Base-by-base conservation (phyloP, 352 stramenopile genomes). In the Phytophthora ohioensis region DNA sequence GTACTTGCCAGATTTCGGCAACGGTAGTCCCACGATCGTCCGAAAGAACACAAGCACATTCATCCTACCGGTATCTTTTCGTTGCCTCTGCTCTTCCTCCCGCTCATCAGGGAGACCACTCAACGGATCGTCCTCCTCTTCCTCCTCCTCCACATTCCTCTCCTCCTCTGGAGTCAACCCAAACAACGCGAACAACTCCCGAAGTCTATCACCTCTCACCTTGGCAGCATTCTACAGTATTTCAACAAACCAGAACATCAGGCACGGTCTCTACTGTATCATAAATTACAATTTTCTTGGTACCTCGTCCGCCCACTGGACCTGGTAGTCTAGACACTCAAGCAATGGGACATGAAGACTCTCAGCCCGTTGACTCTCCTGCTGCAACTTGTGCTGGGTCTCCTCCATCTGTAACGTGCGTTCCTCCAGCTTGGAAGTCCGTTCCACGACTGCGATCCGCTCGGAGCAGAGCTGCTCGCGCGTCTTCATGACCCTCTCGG, bases 111-210 rank as follows among this genome's bases (percentile, higher is more conserved):
- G 59, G 5, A 77, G 63, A n/a, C 47, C 38, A 60, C 59, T 69
- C 36, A 76, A 63, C 17, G 51, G 56, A 43, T 80, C 72, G 4
- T 75, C 65, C 17, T 75, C 55, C 13, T 72, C 47, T n/a, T 72
- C 55, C 8, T 64, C 46, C 9, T 60, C 49, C 7, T 69, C 58
- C 32, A 41, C 13, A 39, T 30, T 48, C 17, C 4, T 47, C 35
- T 73, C 64, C 7, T 75, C 60, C 27, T 80, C 73, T 5, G 73
- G 68, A 32, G 41, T 69, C 32, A 80, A 56, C 1, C 63, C 74
- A 69, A 94, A 91, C n/a, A 92, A 64, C 17, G 60, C 74, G 54
- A 93, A 94, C 32, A 94, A 53, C 66, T 92, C 82, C 11, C 84
- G 84, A 34, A 93, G 81, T 62, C 89, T 81, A 34, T 92, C 80